Evolutionary conservation across 2,329 filamentous ascomycete genomes (phyloP).

Genomic region (Curvularia spicifera): DNA sequence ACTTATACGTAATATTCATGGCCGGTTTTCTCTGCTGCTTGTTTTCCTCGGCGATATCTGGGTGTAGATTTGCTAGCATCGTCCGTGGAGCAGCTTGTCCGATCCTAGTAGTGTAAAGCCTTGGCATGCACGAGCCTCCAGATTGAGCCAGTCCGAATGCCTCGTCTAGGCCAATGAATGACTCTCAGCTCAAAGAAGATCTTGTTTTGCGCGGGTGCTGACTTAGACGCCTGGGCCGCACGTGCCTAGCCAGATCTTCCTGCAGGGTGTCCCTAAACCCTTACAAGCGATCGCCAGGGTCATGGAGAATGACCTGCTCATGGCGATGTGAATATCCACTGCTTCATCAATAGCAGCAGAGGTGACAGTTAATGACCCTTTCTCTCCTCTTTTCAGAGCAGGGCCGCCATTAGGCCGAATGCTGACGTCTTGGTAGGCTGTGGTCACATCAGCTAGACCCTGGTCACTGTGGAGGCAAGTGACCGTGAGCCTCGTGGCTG

Average conservation of each 20-base stretch:
- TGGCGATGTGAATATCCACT: neutral
- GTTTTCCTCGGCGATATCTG: neutral
- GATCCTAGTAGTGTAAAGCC: constrained; percentile 9
- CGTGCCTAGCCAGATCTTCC: constrained; percentile 4
- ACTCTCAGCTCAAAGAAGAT: neutral
- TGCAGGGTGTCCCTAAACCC: neutral
- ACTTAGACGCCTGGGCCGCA: neutral
- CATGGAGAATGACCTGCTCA: neutral
- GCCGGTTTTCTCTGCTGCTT: neutral
- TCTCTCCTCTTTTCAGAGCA: neutral
- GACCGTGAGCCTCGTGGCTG: constrained; percentile 2
- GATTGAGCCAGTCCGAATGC: constrained; percentile 1
- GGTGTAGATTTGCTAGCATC: constrained; percentile 2
- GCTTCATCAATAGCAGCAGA: neutral
- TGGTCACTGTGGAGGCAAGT: constrained; percentile 1
- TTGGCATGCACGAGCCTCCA: constrained; percentile 14
- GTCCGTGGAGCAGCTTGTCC: constrained; percentile 6
- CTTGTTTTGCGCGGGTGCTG: neutral
- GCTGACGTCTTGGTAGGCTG: neutral
- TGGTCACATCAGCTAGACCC: constrained; percentile 5
- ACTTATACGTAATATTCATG: constrained; percentile 9
- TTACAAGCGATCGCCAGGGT: neutral
- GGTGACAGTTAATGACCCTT: neutral
- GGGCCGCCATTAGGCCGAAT: neutral
- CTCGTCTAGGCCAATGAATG: constrained; percentile 7